Evolutionary conservation across 1,284 basidiomycete species (phyloP).

Genomic region (Puccinia polysora): DNA sequence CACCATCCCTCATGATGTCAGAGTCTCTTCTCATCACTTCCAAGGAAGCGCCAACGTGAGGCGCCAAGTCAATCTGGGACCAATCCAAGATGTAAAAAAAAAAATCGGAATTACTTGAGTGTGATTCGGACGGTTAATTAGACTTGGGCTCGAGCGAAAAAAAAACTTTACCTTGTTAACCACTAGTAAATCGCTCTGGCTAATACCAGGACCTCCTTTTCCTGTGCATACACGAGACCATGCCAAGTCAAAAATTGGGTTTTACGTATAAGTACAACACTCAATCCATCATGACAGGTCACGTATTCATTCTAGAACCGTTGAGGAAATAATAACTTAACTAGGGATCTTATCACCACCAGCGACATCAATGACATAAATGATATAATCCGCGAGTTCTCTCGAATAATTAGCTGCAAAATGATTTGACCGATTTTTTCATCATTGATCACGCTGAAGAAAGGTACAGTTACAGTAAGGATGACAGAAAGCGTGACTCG

Average conservation of each 20-base stretch:
- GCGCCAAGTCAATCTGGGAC: constrained; percentile 73
- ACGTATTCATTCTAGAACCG: background rate
- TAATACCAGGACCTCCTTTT: constrained; percentile 95
- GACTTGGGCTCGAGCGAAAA: background rate
- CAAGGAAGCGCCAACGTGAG: constrained; percentile 84
- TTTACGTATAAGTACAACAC: background rate
- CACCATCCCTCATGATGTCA: constrained; percentile 84
- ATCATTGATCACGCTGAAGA: background rate
- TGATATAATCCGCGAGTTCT: constrained; percentile 94
- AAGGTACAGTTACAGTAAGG: background rate
- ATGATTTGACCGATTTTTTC: background rate
- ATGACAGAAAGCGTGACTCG: background rate
- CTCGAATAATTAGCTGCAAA: constrained; percentile 77
- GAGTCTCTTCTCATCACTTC: constrained; percentile 93
- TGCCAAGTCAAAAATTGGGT: background rate
- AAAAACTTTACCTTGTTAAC: constrained; percentile 75
- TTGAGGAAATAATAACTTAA: constrained; percentile 5
- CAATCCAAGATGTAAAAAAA: background rate
- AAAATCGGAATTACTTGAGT: background rate
- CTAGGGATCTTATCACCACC: constrained; percentile 95
- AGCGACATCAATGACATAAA: constrained; percentile 68
- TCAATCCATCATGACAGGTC: constrained; percentile 6
- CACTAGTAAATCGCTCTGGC: constrained; percentile 76
- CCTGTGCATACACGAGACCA: background rate
- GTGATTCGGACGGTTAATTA: background rate